Base-by-base conservation (phyloP, 176 grass and related monocot species). In the Eragrostis nindensis region DNA sequence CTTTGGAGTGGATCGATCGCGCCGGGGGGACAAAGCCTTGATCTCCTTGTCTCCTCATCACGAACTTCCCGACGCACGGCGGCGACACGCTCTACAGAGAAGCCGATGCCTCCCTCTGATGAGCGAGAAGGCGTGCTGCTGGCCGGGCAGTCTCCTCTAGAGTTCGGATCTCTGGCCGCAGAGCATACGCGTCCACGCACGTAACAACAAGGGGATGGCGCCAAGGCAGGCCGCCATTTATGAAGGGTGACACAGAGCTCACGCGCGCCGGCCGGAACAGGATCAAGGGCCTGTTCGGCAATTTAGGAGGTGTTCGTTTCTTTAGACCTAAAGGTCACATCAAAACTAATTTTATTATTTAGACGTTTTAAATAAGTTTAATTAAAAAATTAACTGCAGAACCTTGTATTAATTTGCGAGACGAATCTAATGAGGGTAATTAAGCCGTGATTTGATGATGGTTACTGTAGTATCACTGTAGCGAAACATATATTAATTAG, bases 201-300 rank as follows among this genome's bases (percentile, higher is more conserved):
- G 79, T 71, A 50, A 79, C 26, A 97, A 90, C 94, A 94, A 90
- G 74, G 78, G 87, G 71, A 94, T 90, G 62, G 48, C 87, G 87
- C 92, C 92, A 92, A 87, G 24, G 5, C 11, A 45, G n/a, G n/a
- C 22, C 2, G 27, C 60, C 81, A 90, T 88, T 92, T 71, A 94
- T 82, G 78, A 87, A 53, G 42, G 43, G 32, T 36, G 66, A 76
- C 77, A 78, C 55, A 71, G 60, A 47, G 55, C 55, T 49, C 69
- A 12, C 26, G 46, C 69, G 55, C 19, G 5, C 32, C 1, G 32
- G 5, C 32, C 1, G 32, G 32, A 36, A 36, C 32, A 36, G 32
- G 32, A 36, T 2, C 32, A 36, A 36, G 32, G n/a, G n/a, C n/a
- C n/a, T n/a, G n/a, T n/a, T n/a, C n/a, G n/a, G n/a, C n/a, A n/a